Evolutionary conservation across 2,329 filamentous ascomycete genomes (phyloP), one percentile per base, ranked within the genome.

Genomic region (Thermothelomyces thermophilus): DNA sequence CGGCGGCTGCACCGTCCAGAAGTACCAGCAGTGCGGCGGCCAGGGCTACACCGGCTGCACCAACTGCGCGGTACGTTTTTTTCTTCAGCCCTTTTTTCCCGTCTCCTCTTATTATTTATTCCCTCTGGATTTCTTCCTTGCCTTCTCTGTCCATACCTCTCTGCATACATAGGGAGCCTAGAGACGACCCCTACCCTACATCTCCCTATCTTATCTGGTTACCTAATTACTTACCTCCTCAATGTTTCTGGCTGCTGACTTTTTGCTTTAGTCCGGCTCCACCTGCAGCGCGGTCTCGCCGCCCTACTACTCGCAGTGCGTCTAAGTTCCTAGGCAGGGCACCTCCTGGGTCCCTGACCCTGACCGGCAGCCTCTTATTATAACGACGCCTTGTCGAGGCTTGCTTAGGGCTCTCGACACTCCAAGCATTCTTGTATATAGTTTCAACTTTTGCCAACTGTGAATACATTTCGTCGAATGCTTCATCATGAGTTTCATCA

Each of bases 31-130:
- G 51, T 72, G 70, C 41, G 69, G 70, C 19, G 70, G 70, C 0
- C 60, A 60, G 13, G 68, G 67, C 0, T 73, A 68, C 42, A 68
- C 65, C 0, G 70, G 70, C 1, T 72, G 70, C 62, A 70, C 69
- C 1, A 61, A 53, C 9, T 73, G 70, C 41, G 67, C 61, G 33
- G 66, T 67, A 57, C 64, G 66, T 62, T 41, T 17, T 7, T 40
- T 13, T 8, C 16, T 46, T n/a, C 11, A 14, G 9, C 14, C 30
- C 9, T 14, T 9, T 31, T 31, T 31, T 31, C 14, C 30, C 9
- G 14, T 10, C 9, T 31, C 30, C 3, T 14, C 9, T 31, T 10
- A 31, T 31, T 31, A 31, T n/a, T n/a, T n/a, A n/a, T n/a, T n/a
- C n/a, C n/a, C n/a, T n/a, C n/a, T n/a, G n/a, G n/a, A n/a, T n/a